phyloP scores from a whole-genome alignment of 2,329 filamentous ascomycete species.

The Colletotrichum euphorbiae region DNA sequence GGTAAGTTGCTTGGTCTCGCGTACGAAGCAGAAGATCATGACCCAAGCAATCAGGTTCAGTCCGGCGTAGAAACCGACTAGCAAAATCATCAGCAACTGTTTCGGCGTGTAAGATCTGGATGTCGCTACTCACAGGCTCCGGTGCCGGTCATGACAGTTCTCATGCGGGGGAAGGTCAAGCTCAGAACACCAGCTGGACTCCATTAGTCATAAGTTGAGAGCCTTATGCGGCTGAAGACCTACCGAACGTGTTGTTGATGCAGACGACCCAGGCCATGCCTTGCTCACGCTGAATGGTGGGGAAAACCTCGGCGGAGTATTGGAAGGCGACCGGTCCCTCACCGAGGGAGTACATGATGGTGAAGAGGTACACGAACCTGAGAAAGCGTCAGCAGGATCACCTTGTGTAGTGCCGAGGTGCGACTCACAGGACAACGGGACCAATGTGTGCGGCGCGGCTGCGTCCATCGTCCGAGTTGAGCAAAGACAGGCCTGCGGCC shows the following conservation, averaged over 20 bases:
- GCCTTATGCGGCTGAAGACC: background rate
- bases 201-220: fast-evolving
- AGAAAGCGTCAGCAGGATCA: background rate
- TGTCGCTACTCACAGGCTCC: slow-evolving; percentile 48
- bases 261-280: slow-evolving; percentile 63
- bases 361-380: slow-evolving; percentile 57
- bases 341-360: slow-evolving; percentile 54
- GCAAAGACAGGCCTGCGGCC: slow-evolving; percentile 64
- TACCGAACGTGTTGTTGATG: slow-evolving; percentile 20
- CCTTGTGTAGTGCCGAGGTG: background rate
- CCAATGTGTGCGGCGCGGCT: slow-evolving; percentile 48
- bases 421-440: slow-evolving; percentile 57
- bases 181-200: slow-evolving; percentile 57
- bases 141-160: slow-evolving; percentile 52
- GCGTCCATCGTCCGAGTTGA: slow-evolving; percentile 49
- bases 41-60: slow-evolving; percentile 64
- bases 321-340: slow-evolving; percentile 69
- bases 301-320: slow-evolving; percentile 73
- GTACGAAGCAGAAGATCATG: slow-evolving; percentile 68
- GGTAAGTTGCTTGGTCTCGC: slow-evolving; percentile 62
- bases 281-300: slow-evolving; percentile 71
- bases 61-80: slow-evolving; percentile 64
- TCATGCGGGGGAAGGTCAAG: slow-evolving; percentile 72
- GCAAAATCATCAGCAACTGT: too few species aligned
- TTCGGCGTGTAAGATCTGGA: background rate